Conservation (phyloP, 257 asterid species). For the Nemophila menziesii region DNA sequence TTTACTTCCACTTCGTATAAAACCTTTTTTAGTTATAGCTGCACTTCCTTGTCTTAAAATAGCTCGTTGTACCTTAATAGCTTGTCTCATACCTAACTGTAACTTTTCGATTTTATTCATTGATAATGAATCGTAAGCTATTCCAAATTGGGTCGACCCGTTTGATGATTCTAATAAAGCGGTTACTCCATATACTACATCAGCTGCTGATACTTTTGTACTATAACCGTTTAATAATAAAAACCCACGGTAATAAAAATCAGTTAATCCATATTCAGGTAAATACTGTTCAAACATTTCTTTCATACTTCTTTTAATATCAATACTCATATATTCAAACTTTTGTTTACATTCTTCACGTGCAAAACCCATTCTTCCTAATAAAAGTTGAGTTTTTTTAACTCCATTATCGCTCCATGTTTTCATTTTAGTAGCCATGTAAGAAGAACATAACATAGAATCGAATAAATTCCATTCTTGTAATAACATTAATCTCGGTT, state of each 20-base stretch:
- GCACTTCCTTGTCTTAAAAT: conserved; percentile 96
- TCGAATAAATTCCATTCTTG: conserved; percentile 99
- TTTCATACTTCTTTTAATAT: conserved; percentile 75
- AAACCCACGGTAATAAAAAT: conserved; percentile 80
- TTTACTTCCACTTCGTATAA: conserved; percentile 90
- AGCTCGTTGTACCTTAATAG: conserved; percentile 87
- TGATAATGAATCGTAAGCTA: conserved; percentile 81
- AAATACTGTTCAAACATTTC: conserved; percentile 87
- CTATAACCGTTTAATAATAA: conserved; percentile 70
- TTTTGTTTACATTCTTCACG: conserved; percentile 90
- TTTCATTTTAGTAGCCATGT: conserved; percentile 80
- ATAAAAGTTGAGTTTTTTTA: conserved; percentile 82
- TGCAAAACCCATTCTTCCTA: conserved; percentile 94
- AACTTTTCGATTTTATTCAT: conserved; percentile 63
- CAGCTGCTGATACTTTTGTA: conserved; percentile 91
- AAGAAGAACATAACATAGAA: conserved; percentile 90
- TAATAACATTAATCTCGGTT: conserved; percentile 79
- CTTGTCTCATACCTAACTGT: conserved; percentile 81
- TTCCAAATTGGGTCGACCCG: conserved; percentile 64
- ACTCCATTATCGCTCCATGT: conserved; percentile 95
- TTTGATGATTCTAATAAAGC: conserved; percentile 82
- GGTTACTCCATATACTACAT: conserved; percentile 87
- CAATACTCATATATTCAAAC: conserved; percentile 81
- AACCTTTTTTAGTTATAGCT: conserved; percentile 85
- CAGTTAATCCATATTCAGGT: conserved; percentile 88